Base-by-base conservation (phyloP, 805 yeast species). In the Lachancea waltii region DNA sequence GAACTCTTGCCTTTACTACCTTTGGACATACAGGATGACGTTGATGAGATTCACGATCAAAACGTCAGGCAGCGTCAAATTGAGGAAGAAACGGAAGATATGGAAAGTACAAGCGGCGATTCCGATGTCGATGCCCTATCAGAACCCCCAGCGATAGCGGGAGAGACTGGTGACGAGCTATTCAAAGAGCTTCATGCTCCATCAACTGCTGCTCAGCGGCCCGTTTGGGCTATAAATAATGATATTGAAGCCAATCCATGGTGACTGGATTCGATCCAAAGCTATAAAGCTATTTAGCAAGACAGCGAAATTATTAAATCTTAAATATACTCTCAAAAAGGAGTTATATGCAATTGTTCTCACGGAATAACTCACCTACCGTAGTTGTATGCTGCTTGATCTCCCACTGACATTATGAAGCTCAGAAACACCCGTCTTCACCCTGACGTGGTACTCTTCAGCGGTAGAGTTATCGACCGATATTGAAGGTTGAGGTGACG, bases 161-260 rank as follows among this genome's bases (percentile, higher is more conserved):
- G 59, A 68, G 36, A 61, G 72, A 3, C 57, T 69, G 41, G 76
- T 48, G 56, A 67, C 18, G 75, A 69, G 23, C 72, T 86, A 24
- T 71, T 92, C 24, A 69, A 64, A 35, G 95, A 89, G 58, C 69
- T 90, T 49, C 77, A 80, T 50, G 72, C 83, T 43, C 95, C 92
- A n/a, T 69, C 81, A 3, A 47, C 54, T 7, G 45, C 53, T 13
- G 57, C 46, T 3, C 48, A 51, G 13, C 48, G 45, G 21, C 56
- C 55, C 7, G 55, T 68, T 2, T 72, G 78, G 77, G 68, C 77
- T 52, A 73, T 68, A 4, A 61, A 54, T 13, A 70, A 68, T 15
- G 77, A 72, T n/a, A 68, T 73, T 13, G 80, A 75, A 35, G 62
- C 63, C 3, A 82, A 82, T 50, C 92, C 89, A 4, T 82, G 92